Percentiles rank a stretch among this genome's conserved stretches.
These are phyloP conservation scores for Cercospora nicotianae DNA, from an alignment of 2,329 filamentous ascomycete genomes.

Conservation along the genomic window DNA sequence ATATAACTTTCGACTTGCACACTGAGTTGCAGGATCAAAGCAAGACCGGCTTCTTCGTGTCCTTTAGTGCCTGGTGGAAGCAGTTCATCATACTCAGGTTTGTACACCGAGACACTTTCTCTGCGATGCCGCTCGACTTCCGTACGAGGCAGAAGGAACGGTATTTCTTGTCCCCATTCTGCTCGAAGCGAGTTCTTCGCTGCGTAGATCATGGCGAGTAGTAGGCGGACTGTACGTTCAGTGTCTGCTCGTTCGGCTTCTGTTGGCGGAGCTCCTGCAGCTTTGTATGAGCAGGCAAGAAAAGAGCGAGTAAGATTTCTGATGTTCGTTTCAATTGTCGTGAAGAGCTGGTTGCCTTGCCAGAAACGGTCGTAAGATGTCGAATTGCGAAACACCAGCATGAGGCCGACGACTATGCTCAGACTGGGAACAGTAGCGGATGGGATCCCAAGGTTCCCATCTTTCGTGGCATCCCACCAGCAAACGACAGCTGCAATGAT, in stretches of 20 bases:
- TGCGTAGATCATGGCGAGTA: slow-evolving; percentile 63
- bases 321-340: slow-evolving; percentile 57
- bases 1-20: slow-evolving; percentile 63
- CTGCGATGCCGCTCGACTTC: slow-evolving; percentile 32
- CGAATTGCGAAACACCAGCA: slow-evolving; percentile 67
- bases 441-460: slow-evolving; percentile 55
- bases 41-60: slow-evolving; percentile 60
- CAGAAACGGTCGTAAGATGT: slow-evolving; percentile 67
- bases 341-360: slow-evolving; percentile 52
- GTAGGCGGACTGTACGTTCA: slow-evolving; percentile 59
- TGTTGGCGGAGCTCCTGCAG: slow-evolving; percentile 36
- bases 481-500: slow-evolving; percentile 60
- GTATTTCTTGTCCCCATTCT: slow-evolving; percentile 57
- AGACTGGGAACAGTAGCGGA: slow-evolving; percentile 62
- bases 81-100: slow-evolving; percentile 39
- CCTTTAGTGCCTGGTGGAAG: slow-evolving; percentile 37
- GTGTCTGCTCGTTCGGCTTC: slow-evolving; percentile 55
- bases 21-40: slow-evolving; percentile 60
- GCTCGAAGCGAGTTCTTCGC: slow-evolving; percentile 65
- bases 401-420: slow-evolving; percentile 65
- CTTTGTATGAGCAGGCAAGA: slow-evolving; percentile 48
- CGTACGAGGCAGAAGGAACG: slow-evolving; percentile 27
- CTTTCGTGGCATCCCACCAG: slow-evolving; percentile 52
- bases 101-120: slow-evolving; percentile 34
- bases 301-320: slow-evolving; percentile 61